Evolutionary conservation across 441 rosid genomes (phyloP).

Genomic region (Flueggea neowawraea): DNA sequence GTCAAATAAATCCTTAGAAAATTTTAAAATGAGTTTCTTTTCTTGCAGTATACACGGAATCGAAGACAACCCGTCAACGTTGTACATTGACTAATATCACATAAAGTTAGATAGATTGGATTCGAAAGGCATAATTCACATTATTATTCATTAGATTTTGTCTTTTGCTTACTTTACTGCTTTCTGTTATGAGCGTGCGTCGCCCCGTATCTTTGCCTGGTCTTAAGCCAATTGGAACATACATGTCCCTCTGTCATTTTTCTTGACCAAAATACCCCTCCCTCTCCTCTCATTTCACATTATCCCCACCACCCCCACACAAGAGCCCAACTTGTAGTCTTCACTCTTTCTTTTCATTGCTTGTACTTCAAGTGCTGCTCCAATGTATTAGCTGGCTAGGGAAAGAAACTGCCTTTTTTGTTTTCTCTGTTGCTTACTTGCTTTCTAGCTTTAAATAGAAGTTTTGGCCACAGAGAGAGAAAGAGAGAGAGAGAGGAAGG

Average conservation of each 20-base stretch:
- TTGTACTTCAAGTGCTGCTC: slow-evolving; percentile 7
- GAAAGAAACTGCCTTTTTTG: slow-evolving; percentile 12
- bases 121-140: no score
- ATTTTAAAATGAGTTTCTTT: no score
- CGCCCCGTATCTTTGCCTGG: neutral
- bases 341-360: slow-evolving; percentile 16
- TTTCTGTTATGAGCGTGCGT: neutral
- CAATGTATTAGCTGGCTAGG: slow-evolving; percentile 6
- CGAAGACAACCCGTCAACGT: no score
- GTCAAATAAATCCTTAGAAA: no score
- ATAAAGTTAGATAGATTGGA: no score
- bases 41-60: no score
- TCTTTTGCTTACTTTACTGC: neutral
- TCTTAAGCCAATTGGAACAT: slow-evolving; percentile 4
- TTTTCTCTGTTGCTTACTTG: slow-evolving; percentile 10
- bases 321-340: no score
- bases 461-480: neutral
- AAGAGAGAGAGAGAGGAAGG: slow-evolving; percentile 13
- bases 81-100: no score
- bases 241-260: slow-evolving; percentile 10
- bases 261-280: slow-evolving; percentile 45
- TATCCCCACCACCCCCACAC: no score
- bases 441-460: slow-evolving; percentile 11
- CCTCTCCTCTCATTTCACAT: neutral
- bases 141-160: no score